phyloP scores from a whole-genome alignment of 2,329 filamentous ascomycete genomes.

The Aspergillus quadrilineatus region DNA sequence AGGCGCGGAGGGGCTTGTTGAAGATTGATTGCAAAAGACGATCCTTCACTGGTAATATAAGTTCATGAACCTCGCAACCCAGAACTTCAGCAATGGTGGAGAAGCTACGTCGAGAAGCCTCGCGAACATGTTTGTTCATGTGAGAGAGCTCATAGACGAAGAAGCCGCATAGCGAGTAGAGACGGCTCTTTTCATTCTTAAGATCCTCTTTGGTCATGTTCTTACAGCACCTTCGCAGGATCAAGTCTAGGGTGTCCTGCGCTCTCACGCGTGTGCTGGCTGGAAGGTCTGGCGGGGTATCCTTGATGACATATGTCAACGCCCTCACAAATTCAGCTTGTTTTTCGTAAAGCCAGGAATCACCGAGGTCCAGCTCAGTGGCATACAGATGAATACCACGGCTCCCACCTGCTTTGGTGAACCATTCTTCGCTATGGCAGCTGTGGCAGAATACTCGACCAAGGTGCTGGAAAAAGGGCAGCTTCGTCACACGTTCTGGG shows the following conservation, averaged over 20 bases:
- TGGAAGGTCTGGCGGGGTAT: constrained; percentile 91
- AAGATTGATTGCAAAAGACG: constrained; percentile 88
- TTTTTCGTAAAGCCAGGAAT: constrained; percentile 76
- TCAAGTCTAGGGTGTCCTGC: constrained; percentile 75
- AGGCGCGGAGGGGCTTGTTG: constrained; percentile 85
- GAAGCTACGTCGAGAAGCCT: constrained; percentile 78
- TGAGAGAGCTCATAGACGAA: constrained; percentile 88
- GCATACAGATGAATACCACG: constrained; percentile 86
- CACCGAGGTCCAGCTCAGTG: constrained; percentile 79
- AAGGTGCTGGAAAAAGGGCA: constrained; percentile 83
- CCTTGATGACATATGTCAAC: constrained; percentile 96
- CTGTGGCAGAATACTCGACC: constrained; percentile 86
- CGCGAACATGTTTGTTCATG: constrained; percentile 92
- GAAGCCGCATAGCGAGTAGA: constrained; percentile 76
- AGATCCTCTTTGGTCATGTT: constrained; percentile 77
- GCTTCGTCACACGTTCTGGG: constrained; percentile 66
- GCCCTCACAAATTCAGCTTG: constrained; percentile 86
- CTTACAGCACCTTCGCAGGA: constrained; percentile 76
- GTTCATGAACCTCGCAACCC: constrained; percentile 76
- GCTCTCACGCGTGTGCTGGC: constrained; percentile 83
- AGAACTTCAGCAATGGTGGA: constrained; percentile 77
- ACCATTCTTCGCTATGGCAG: constrained; percentile 98
- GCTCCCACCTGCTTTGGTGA: constrained; percentile 90
- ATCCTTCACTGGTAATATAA: constrained; percentile 87
- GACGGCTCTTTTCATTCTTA: constrained; percentile 62